phyloP scores from a whole-genome alignment of 345 rosid species.

The Gynandropsis gynandra region DNA sequence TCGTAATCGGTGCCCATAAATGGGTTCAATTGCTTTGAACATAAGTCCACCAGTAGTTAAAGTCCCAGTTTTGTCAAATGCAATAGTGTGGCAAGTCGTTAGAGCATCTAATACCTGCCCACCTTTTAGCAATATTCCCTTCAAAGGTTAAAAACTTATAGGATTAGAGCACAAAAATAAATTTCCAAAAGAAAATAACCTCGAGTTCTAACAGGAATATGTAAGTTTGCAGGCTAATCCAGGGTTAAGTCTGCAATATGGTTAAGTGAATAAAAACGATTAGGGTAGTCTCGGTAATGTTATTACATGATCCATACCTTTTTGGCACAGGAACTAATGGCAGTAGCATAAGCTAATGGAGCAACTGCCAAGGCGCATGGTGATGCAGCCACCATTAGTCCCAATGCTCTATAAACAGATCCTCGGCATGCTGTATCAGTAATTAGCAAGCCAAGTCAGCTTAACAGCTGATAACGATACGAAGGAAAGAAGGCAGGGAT shows the following conservation, averaged over 20 bases:
- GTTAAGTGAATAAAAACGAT: not conserved
- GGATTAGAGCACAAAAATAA: not conserved
- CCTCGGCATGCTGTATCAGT: constrained; percentile 73
- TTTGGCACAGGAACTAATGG: constrained; percentile 90
- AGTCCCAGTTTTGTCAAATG: constrained; percentile 99
- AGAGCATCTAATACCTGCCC: constrained; percentile 93
- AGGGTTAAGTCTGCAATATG: not conserved
- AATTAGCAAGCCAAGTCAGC: constrained; percentile 12
- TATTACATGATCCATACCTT: constrained; percentile 44
- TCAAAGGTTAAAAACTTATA: constrained; percentile 10
- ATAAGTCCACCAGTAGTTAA: constrained; percentile 92
- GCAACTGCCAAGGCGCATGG: constrained; percentile 98
- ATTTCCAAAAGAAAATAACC: not conserved
- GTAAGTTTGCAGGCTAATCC: not conserved
- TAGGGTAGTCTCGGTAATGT: not conserved
- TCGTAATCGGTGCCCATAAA: constrained; percentile 60
- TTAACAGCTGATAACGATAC: not conserved
- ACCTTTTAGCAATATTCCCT: constrained; percentile 97
- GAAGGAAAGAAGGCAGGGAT: constrained; percentile 5
- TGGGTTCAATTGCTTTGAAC: constrained; percentile 92
- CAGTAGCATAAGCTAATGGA: constrained; percentile 96
- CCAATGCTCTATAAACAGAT: constrained; percentile 86
- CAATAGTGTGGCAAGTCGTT: constrained; percentile 83
- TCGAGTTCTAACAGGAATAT: not conserved
- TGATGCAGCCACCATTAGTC: constrained; percentile 96